Evolutionary conservation across 768 basidiomycete species (phyloP).

Genomic region (Lenzites betulinus): DNA sequence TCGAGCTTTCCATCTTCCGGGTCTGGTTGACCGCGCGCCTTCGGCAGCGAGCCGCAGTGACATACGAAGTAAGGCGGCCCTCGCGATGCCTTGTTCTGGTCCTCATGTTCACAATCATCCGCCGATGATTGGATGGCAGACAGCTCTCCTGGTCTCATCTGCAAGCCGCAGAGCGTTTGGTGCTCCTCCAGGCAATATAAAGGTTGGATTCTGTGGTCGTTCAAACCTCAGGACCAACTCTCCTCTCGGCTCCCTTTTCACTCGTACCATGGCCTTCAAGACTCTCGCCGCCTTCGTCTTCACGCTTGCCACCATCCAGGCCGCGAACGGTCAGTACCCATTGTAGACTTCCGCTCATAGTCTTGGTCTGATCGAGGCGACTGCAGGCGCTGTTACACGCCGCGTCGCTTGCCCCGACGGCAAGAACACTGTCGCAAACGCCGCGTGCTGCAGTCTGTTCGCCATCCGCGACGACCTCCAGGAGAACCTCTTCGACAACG

Average conservation of each 20-base stretch:
- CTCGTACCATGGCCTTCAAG: constrained; percentile 25
- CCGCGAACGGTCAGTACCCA: constrained; percentile 16
- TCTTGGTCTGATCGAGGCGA: neutral
- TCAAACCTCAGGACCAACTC: constrained; percentile 2
- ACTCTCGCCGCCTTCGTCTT: constrained; percentile 14
- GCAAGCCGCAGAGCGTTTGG: neutral
- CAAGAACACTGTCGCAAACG: constrained; percentile 28
- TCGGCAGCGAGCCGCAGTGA: neutral
- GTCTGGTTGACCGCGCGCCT: neutral
- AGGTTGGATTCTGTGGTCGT: neutral
- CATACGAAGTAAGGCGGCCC: neutral
- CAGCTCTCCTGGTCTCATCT: neutral
- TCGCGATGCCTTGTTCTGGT: neutral
- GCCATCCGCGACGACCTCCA: constrained; percentile 34
- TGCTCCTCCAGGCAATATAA: neutral
- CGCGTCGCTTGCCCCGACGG: constrained; percentile 34
- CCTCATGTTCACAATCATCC: constrained; percentile 4
- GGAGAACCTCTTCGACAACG: constrained; percentile 30
- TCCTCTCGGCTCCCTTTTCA: neutral
- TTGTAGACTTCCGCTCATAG: neutral
- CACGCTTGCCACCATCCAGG: constrained; percentile 18
- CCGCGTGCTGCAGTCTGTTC: constrained; percentile 34
- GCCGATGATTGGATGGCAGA: neutral
- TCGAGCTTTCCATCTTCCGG: neutral
- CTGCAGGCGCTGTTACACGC: constrained; percentile 23